A percentile compares a stretch with the other conserved stretches of the same genome.
These are phyloP conservation scores for Stemphylium vesicarium DNA, from an alignment of 2,329 filamentous ascomycete genomes.

Conservation along the genomic window DNA sequence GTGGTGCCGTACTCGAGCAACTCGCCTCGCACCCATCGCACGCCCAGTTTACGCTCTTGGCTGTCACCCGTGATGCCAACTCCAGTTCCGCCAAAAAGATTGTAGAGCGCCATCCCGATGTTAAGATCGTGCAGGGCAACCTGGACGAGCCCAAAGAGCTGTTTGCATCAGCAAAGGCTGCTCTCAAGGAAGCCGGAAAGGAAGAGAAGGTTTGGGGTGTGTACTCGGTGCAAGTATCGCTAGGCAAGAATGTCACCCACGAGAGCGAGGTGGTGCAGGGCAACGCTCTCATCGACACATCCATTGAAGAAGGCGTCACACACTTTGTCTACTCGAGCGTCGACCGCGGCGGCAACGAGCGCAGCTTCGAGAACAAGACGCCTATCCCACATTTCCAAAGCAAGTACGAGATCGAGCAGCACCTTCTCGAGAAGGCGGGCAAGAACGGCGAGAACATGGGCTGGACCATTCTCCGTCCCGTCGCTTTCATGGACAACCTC, in stretches of 20 bases:
- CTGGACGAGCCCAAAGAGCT: constrained; percentile 59
- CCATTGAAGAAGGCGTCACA: constrained; percentile 61
- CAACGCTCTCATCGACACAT: constrained; percentile 64
- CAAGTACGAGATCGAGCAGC: constrained; percentile 67
- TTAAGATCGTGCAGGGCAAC: constrained; percentile 65
- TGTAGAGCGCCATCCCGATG: constrained; percentile 51
- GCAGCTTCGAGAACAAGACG: constrained; percentile 55
- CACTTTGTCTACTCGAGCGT: constrained; percentile 70
- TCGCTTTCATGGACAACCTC: constrained; percentile 69
- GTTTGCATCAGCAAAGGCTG: constrained; percentile 55
- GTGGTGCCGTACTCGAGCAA: constrained; percentile 53
- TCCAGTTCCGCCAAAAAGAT: constrained; percentile 60
- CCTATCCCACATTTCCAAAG: constrained; percentile 66
- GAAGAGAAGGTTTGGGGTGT: constrained; percentile 62
- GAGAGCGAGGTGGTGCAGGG: constrained; percentile 62
- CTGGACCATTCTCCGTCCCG: constrained; percentile 68
- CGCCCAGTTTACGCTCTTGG: constrained; percentile 60
- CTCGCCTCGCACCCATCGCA: constrained; percentile 46
- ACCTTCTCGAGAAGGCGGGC: constrained; percentile 59
- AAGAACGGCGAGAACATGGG: constrained; percentile 56
- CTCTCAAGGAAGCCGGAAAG: constrained; percentile 42
- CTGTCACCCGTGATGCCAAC: constrained; percentile 64
- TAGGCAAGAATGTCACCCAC: constrained; percentile 51
- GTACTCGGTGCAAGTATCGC: constrained; percentile 65
- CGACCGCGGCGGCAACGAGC: constrained; percentile 65